Conservation (phyloP, 176 grass and related monocot species). For the Cymbopogon citratus region DNA sequence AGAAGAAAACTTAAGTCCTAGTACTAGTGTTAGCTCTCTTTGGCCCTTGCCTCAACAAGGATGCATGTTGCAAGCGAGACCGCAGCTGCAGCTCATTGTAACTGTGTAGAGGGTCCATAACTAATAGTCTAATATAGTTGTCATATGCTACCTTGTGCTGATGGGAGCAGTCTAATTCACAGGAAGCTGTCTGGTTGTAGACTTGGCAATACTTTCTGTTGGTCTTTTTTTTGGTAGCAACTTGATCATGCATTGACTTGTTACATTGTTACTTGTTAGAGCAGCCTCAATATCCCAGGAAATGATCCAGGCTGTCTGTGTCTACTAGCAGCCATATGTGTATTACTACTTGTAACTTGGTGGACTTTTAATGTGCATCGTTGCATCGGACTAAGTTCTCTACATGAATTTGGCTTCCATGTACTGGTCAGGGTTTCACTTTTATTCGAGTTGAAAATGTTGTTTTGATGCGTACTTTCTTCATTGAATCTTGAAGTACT, state of each 20-base stretch:
- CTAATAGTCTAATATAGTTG: constrained; percentile 14
- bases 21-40: not conserved
- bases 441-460: not conserved
- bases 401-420: constrained; percentile 3
- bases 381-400: constrained; percentile 6
- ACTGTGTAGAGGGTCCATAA: constrained; percentile 2
- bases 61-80: constrained; percentile 33
- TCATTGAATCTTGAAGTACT: constrained; percentile 19
- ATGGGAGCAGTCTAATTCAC: not conserved
- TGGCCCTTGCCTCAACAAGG: constrained; percentile 25
- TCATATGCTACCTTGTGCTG: constrained; percentile 13
- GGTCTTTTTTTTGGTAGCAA: constrained; percentile 25
- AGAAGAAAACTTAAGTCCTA: not conserved
- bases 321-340: not conserved
- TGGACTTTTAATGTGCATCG: constrained; percentile 16
- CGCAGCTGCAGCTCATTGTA: constrained; percentile 32
- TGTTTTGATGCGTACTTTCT: constrained; percentile 17
- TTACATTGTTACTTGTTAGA: not conserved
- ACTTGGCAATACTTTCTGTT: constrained; percentile 15
- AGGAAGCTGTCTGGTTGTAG: constrained; percentile 9
- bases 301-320: not conserved
- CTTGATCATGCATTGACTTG: constrained; percentile 17
- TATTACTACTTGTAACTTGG: constrained; percentile 3
- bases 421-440: not conserved
- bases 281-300: not conserved